phyloP scores from a whole-genome alignment of 176 grass and related monocot species.

The Melocanna baccifera region DNA sequence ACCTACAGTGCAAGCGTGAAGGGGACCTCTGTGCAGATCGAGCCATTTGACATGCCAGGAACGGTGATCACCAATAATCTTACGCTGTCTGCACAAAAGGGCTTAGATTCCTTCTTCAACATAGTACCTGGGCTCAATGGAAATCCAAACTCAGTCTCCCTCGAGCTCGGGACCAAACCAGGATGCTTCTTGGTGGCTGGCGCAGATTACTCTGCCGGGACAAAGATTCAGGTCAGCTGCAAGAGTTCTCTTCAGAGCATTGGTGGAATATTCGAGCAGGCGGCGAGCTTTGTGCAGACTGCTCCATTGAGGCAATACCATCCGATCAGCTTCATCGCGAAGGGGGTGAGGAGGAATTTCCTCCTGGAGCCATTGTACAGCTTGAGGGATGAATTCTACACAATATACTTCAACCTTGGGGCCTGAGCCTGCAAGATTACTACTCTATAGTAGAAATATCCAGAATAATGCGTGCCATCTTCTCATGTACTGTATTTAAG shows the following conservation, averaged over 20 bases:
- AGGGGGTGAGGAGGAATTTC: conserved; percentile 66
- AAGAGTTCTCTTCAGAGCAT: conserved; percentile 38
- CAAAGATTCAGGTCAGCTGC: conserved; percentile 47
- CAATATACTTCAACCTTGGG: conserved; percentile 75
- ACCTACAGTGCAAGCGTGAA: not conserved
- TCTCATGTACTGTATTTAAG: conserved; percentile 10
- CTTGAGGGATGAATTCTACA: conserved; percentile 79
- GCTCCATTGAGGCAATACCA: conserved; percentile 57
- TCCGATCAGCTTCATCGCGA: conserved; percentile 68
- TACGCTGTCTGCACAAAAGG: conserved; percentile 39
- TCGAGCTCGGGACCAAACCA: conserved; percentile 36
- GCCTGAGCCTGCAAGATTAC: conserved; percentile 36
- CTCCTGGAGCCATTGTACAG: conserved; percentile 72
- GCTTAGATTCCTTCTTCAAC: conserved; percentile 45
- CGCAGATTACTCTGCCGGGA: conserved; percentile 20
- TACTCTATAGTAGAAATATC: conserved; percentile 23
- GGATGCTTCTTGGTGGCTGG: conserved; percentile 52
- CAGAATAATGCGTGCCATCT: conserved; percentile 9
- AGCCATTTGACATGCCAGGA: conserved; percentile 85
- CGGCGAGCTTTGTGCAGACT: conserved; percentile 53
- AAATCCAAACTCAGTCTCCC: conserved; percentile 36
- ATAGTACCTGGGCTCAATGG: conserved; percentile 57
- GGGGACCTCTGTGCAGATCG: conserved; percentile 44
- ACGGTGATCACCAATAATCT: conserved; percentile 71
- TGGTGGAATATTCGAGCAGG: conserved; percentile 45